Evolutionary conservation across 1,284 basidiomycete genomes (phyloP).

Genomic region (Naganishia albida): DNA sequence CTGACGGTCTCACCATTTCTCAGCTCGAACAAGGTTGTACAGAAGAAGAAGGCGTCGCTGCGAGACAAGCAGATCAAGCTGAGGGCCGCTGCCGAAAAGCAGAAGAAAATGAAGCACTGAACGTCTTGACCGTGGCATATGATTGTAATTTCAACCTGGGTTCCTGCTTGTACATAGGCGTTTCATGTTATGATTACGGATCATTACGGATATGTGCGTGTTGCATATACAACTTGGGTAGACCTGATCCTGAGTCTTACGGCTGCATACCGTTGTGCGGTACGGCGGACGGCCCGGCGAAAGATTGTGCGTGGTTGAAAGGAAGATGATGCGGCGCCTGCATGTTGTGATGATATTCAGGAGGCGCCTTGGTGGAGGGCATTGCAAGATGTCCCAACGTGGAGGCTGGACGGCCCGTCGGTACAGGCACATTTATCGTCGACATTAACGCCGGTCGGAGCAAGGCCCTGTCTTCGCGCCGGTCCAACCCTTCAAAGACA

Average conservation of each 20-base stretch:
- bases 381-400: no score
- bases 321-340: no score
- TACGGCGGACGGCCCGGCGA: no score
- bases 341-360: no score
- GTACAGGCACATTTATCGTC: no score
- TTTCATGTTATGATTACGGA: background rate
- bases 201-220: background rate
- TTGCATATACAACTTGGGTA: background rate
- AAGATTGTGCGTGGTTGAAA: no score
- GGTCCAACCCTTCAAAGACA: no score
- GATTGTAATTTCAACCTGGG: slow-evolving; percentile 6
- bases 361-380: no score
- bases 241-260: background rate
- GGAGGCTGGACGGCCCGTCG: no score
- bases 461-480: no score
- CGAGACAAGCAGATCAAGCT: slow-evolving; percentile 72
- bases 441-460: no score
- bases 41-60: slow-evolving; percentile 85
- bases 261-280: background rate
- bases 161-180: background rate
- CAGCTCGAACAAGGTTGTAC: slow-evolving; percentile 54
- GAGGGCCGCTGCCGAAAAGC: slow-evolving; percentile 52
- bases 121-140: background rate
- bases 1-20: background rate
- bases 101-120: slow-evolving; percentile 52